Evolutionary conservation across 2,329 filamentous ascomycete species (phyloP), one percentile per base, ranked within the genome.

Genomic region (Aspergillus versicolor): DNA sequence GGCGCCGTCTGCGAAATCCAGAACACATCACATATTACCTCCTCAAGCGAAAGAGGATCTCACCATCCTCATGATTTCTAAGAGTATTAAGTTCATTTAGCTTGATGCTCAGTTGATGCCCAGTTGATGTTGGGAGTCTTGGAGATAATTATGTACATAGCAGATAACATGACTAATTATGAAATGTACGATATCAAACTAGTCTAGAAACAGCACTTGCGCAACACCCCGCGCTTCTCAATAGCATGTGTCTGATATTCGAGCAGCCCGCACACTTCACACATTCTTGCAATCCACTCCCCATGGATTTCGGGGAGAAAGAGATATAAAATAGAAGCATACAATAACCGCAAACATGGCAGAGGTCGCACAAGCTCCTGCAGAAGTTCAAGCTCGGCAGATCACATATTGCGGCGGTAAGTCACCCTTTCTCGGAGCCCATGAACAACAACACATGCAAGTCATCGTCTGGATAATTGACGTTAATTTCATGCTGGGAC

Each of bases 381-480:
- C 65, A 24, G 77, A 79, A 60, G 71, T 76, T 52, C 79, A 76
- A 68, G 80, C 84, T n/a, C 79, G 81, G 65, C 75, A 81, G 50
- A 75, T 87, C 59, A 70, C 82, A 52, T 88, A 88, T 70, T 88
- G 85, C 70, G 85, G 83, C 76, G 80, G 83, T 84, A 69, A 68
- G 79, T 70, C 15, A 15, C 12, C 11, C 43, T 43, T 40, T 40
- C 19, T 21, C 12, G n/a, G 22, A 41, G 47, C 34, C 27, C 32
- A 11, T 15, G 43, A 21, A 8, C 34, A n/a, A 37, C 15, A 5
- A 37, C 34, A 32, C 30, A 21, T 19, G 21, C 24, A 19, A 21
- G 40, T 42, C 51, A 44, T 42, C 51, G 21, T 41, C 17, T 21
- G 19, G 24, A 30, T 49, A 34, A 45, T 27, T 11, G 15, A 42